Percentiles rank a stretch among this genome's conserved stretches.
These are phyloP conservation scores for Pseudonectria foliicola DNA, from an alignment of 2,329 filamentous ascomycete species.

Conservation along the genomic window DNA sequence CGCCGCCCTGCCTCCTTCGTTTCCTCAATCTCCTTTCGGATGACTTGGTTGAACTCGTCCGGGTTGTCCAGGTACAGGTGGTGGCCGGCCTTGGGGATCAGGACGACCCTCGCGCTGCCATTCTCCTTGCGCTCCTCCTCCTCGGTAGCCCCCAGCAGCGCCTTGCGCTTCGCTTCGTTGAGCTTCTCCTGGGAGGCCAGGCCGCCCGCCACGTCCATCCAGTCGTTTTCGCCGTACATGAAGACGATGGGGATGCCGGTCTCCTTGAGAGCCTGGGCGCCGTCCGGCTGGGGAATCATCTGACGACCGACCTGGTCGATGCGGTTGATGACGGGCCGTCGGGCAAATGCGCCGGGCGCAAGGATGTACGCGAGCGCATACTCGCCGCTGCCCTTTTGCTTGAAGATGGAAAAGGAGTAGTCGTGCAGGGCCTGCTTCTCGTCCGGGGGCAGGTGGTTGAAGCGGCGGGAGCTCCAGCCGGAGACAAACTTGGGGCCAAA, in stretches of 20 bases:
- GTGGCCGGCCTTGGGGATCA: constrained; percentile 59
- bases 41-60: constrained; percentile 47
- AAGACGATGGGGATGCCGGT: constrained; percentile 77
- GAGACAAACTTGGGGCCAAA: constrained; percentile 87
- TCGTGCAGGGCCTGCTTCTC: constrained; percentile 83
- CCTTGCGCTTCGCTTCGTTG: constrained; percentile 55
- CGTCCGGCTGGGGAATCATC: constrained; percentile 28
- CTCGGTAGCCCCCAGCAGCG: constrained; percentile 53
- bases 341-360: constrained; percentile 86
- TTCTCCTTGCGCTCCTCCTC: constrained; percentile 68
- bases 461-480: constrained; percentile 88
- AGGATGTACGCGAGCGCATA: constrained; percentile 90
- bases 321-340: constrained; percentile 76
- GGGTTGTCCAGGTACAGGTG: constrained; percentile 55
- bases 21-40: constrained; percentile 47
- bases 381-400: constrained; percentile 84
- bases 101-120: constrained; percentile 72
- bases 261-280: constrained; percentile 30
- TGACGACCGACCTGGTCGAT: constrained; percentile 86
- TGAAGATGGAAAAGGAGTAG: constrained; percentile 92
- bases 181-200: constrained; percentile 74
- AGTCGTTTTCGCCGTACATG: constrained; percentile 97
- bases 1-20: constrained; percentile 30
- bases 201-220: constrained; percentile 94
- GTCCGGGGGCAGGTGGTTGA: constrained; percentile 73